These are phyloP conservation scores for Neurospora sp. DNA, from an alignment of 495 filamentous ascomycete genomes.

Conservation along the genomic window DNA sequence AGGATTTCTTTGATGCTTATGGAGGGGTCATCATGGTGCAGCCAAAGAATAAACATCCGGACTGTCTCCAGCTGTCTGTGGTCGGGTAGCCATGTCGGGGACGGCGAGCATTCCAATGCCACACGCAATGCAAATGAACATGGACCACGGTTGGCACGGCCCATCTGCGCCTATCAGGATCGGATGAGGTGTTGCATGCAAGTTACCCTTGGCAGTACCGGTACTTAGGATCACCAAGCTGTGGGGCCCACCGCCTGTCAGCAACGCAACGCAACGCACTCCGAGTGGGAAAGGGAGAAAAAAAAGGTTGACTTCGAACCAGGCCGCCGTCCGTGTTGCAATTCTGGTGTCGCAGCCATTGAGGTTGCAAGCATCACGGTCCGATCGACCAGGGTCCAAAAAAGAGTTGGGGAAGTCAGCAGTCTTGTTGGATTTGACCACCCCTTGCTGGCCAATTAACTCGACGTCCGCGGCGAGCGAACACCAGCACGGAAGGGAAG, in stretches of 20 bases:
- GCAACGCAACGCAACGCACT: background rate
- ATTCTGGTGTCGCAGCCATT: background rate
- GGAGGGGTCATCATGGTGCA: background rate
- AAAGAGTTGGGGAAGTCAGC: conserved; percentile 26
- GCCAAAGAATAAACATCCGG: background rate
- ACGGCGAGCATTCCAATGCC: background rate
- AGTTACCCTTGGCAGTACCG: conserved; percentile 12
- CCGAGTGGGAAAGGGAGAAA: background rate
- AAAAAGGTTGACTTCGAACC: background rate
- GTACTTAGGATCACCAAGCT: conserved; percentile 16
- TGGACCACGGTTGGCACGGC: background rate
- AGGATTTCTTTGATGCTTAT: background rate
- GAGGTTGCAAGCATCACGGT: background rate
- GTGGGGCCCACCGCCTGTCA: conserved; percentile 15
- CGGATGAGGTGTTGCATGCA: conserved; percentile 8
- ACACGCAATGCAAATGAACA: background rate
- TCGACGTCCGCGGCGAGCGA: background rate
- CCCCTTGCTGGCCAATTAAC: conserved; percentile 16
- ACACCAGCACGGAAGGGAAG: background rate
- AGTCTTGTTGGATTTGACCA: conserved; percentile 26
- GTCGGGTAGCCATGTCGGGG: background rate
- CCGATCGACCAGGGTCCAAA: conserved; percentile 22
- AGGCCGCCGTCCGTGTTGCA: background rate
- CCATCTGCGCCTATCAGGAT: background rate
- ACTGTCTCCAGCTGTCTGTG: background rate